Conservation (phyloP, 345 rosid species). For the Odontarrhena argentea region DNA sequence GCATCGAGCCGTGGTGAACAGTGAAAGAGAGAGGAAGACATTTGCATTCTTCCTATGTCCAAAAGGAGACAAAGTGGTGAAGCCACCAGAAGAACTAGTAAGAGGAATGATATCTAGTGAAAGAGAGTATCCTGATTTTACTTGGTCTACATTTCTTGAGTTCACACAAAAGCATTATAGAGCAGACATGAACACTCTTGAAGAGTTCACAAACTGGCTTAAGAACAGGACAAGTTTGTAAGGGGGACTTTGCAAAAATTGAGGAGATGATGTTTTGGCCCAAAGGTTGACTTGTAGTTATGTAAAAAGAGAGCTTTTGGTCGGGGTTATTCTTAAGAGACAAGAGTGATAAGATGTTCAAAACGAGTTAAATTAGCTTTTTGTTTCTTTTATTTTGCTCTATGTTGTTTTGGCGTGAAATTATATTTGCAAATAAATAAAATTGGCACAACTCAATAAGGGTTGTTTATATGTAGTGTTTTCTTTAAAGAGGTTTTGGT, state of each 20-base stretch:
- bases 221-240: conserved; percentile 35
- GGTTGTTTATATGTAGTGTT: too few species aligned
- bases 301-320: conserved; percentile 26
- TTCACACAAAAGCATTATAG: conserved; percentile 53
- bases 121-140: conserved; percentile 70
- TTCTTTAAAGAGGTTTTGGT: too few species aligned
- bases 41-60: conserved; percentile 65
- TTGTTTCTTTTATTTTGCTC: not conserved
- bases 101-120: conserved; percentile 18
- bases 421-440: conserved; percentile 18
- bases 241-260: not conserved
- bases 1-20: conserved; percentile 73
- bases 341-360: conserved; percentile 18
- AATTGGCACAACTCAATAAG: not conserved
- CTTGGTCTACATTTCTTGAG: conserved; percentile 67
- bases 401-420: conserved; percentile 11
- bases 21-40: conserved; percentile 54
- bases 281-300: conserved; percentile 26
- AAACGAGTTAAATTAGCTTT: conserved; percentile 14
- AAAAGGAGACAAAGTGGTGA: conserved; percentile 59
- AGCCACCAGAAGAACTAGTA: conserved; percentile 63
- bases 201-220: conserved; percentile 38
- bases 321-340: not conserved
- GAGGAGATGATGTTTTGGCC: conserved; percentile 33
- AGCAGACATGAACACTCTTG: conserved; percentile 39